Evolutionary conservation across 2,329 filamentous ascomycete species (phyloP), one percentile per base, ranked within the genome.

Genomic region (Hypocrella siamensis): DNA sequence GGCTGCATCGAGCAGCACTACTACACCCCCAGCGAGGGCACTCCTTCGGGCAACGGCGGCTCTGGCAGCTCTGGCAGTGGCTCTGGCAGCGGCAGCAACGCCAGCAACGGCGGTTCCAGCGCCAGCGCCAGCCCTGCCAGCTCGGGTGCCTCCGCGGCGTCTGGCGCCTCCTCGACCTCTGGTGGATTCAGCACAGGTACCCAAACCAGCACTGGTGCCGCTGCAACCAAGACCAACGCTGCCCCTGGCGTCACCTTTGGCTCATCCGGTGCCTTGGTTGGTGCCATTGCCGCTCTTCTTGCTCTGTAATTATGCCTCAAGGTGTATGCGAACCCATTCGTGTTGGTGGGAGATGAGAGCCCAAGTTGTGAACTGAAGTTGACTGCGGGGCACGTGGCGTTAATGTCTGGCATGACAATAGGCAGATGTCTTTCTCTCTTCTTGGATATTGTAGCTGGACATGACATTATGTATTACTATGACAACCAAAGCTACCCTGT

Each of bases 281-380:
- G 63, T 40, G 49, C 68, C 35, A 17, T 63, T 17, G 66, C 58
- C 40, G 67, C 64, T 35, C 42, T 70, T 38, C 40, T 69, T 34
- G 62, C 62, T 42, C 46, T 71, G 46, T 72, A 65, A 59, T 46
- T 37, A 22, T n/a, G n/a, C n/a, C n/a, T n/a, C n/a, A n/a, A n/a
- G n/a, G n/a, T n/a, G n/a, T n/a, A n/a, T n/a, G n/a, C n/a, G n/a
- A n/a, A n/a, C n/a, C n/a, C n/a, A n/a, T n/a, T n/a, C n/a, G n/a
- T n/a, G n/a, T n/a, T n/a, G n/a, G n/a, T n/a, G n/a, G n/a, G n/a
- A n/a, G n/a, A n/a, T n/a, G n/a, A n/a, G n/a, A n/a, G n/a, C n/a
- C n/a, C n/a, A n/a, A n/a, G n/a, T n/a, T n/a, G n/a, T n/a, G n/a
- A n/a, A n/a, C n/a, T n/a, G n/a, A n/a, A n/a, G n/a, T n/a, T n/a